These are phyloP conservation scores for Calonectria pseudoturangicola DNA, from an alignment of 2,329 filamentous ascomycete species.

Conservation along the genomic window DNA sequence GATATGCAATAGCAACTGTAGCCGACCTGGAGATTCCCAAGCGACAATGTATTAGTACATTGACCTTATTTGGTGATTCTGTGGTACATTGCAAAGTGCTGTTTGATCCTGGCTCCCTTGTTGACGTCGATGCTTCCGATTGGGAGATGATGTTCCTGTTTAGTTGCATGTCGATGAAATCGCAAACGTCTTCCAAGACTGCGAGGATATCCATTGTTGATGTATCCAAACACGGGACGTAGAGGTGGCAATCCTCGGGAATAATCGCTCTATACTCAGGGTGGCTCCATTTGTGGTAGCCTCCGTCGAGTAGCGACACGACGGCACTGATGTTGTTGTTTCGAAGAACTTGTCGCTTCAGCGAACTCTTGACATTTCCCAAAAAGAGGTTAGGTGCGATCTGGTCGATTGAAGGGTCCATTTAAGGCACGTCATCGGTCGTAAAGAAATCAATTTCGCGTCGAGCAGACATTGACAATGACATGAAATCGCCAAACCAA, in stretches of 20 bases:
- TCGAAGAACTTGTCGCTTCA: conserved; percentile 47
- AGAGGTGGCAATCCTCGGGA: conserved; percentile 48
- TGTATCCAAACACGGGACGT: conserved; percentile 51
- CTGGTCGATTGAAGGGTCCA: conserved; percentile 48
- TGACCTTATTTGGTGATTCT: conserved; percentile 22
- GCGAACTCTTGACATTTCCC: conserved; percentile 51
- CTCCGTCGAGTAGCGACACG: conserved; percentile 50
- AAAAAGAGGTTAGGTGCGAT: conserved; percentile 51
- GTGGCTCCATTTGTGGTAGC: conserved; percentile 45
- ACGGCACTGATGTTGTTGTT: conserved; percentile 52
- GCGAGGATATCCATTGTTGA: conserved; percentile 52
- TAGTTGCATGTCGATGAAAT: conserved; percentile 52
- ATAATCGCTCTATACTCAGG: conserved; percentile 49
- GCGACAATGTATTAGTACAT: conserved; percentile 60
- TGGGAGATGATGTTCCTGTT: conserved; percentile 13
- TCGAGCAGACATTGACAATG: background rate
- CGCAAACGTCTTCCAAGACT: conserved; percentile 50
- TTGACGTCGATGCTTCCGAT: conserved; percentile 31
- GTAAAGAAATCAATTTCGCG: background rate
- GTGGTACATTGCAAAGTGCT: background rate
- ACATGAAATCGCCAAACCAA: conserved; percentile 8
- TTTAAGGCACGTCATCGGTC: conserved; percentile 37
- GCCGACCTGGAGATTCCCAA: conserved; percentile 58
- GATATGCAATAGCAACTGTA: conserved; percentile 57
- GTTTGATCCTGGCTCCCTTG: conserved; percentile 28